Evolutionary conservation across 495 filamentous ascomycete genomes (phyloP).

Genomic region (Penicillium lividum): DNA sequence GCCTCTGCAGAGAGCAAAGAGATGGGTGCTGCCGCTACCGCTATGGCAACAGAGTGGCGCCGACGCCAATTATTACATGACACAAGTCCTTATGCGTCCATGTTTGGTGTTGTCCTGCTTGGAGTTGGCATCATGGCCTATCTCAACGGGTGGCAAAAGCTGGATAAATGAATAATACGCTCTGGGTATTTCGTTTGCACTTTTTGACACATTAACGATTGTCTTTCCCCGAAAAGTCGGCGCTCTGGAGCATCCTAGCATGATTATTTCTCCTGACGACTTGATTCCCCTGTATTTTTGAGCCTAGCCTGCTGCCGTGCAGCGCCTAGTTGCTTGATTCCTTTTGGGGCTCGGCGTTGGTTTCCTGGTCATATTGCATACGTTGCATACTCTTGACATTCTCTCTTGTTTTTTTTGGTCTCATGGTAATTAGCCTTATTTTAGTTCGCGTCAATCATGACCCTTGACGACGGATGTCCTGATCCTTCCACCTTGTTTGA

Average conservation of each 20-base stretch:
- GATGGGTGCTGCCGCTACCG: slow-evolving; percentile 40
- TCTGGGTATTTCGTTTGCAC: slow-evolving; percentile 5
- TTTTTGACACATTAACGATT: slow-evolving; percentile 20
- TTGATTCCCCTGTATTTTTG: slow-evolving; percentile 23
- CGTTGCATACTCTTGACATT: slow-evolving; percentile 33
- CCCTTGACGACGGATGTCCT: slow-evolving; percentile 36
- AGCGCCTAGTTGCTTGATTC: slow-evolving; percentile 14
- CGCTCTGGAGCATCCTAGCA: slow-evolving; percentile 18
- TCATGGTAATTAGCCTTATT: slow-evolving; percentile 23
- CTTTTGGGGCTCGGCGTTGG: slow-evolving; percentile 21
- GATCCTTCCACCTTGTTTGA: slow-evolving; percentile 28
- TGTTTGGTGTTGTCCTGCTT: slow-evolving; percentile 84
- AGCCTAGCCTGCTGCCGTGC: slow-evolving; percentile 8
- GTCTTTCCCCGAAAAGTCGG: slow-evolving; percentile 17
- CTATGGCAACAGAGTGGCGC: slow-evolving; percentile 42
- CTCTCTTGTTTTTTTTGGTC: slow-evolving; percentile 29
- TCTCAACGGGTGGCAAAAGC: slow-evolving; percentile 83
- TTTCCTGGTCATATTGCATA: slow-evolving; percentile 26
- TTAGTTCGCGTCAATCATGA: slow-evolving; percentile 43
- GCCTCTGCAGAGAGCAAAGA: slow-evolving; percentile 35
- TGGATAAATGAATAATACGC: slow-evolving; percentile 54
- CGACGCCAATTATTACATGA: slow-evolving; percentile 54
- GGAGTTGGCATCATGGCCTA: slow-evolving; percentile 94
- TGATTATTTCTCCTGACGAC: slow-evolving; percentile 22
- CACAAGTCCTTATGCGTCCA: slow-evolving; percentile 79